Percentiles rank a stretch among this genome's conserved stretches.
Evolutionary conservation across 306 rosid genomes (phyloP).

Genomic region (Quercus ilex): DNA sequence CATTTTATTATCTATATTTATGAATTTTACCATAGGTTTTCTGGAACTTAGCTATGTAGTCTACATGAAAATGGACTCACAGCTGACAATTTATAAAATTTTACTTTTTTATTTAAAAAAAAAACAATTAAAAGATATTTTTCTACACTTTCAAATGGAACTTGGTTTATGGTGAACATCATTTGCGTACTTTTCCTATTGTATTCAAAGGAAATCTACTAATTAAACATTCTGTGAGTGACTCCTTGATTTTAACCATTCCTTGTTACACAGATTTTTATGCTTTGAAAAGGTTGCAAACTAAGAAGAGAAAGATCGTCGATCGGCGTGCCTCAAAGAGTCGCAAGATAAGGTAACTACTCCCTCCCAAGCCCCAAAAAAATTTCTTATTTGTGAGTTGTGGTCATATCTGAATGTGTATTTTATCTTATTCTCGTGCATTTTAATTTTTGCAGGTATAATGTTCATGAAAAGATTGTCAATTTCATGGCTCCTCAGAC

Average conservation of each 20-base stretch:
- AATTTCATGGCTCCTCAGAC: slow-evolving; percentile 77
- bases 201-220: neutral
- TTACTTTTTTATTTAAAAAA: neutral
- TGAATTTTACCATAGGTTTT: neutral
- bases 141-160: neutral
- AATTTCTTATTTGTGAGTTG: neutral
- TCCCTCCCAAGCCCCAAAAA: neutral
- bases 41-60: neutral
- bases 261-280: slow-evolving; percentile 48
- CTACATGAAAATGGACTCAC: neutral
- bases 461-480: slow-evolving; percentile 80
- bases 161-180: neutral
- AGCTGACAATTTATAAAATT: neutral
- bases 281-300: slow-evolving; percentile 61
- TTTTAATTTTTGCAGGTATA: slow-evolving; percentile 45
- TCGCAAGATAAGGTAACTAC: slow-evolving; percentile 81
- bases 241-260: slow-evolving; percentile 19
- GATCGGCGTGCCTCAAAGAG: slow-evolving; percentile 91
- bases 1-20: neutral
- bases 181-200: neutral
- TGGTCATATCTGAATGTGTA: neutral
- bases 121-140: neutral
- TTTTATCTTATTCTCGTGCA: neutral
- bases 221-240: neutral
- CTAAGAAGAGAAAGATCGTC: slow-evolving; percentile 79